These are phyloP conservation scores for Gryganskiella cystojenkinii DNA, from an alignment of 192 early-diverging fungal genomes.

Conservation along the genomic window DNA sequence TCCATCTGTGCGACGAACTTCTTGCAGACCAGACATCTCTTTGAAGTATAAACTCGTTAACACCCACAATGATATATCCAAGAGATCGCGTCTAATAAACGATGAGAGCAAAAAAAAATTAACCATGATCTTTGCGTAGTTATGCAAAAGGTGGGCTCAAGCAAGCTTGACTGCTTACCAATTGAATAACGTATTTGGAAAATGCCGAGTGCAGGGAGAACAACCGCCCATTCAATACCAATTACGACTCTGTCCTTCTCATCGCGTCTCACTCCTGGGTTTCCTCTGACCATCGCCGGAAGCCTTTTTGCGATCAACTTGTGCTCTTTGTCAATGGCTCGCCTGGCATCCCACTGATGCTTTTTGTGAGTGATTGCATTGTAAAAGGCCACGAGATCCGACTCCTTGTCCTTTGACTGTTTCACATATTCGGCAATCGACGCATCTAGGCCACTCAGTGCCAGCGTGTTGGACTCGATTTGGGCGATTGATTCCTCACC, in stretches of 20 bases:
- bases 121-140: background rate
- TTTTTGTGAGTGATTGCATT: slow-evolving; percentile 1
- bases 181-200: background rate
- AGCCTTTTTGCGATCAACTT: slow-evolving; percentile 6
- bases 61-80: slow-evolving; percentile 1
- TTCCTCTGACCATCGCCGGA: slow-evolving; percentile 5
- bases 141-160: no score
- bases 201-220: background rate
- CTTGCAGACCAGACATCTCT: slow-evolving; percentile 1
- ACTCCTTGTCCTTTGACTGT: background rate
- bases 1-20: background rate
- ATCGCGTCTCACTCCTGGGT: background rate
- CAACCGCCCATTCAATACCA: background rate
- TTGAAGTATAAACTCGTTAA: slow-evolving; percentile 8
- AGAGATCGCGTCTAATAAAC: background rate
- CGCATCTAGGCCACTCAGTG: slow-evolving; percentile 10
- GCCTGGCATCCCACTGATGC: slow-evolving; percentile 3
- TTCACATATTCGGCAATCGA: background rate
- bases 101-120: background rate
- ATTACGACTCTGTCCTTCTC: background rate
- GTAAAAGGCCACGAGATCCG: slow-evolving; percentile 13
- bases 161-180: no score
- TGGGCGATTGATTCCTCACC: background rate
- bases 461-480: slow-evolving; percentile 4
- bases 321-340: slow-evolving; percentile 10